Base-by-base conservation (phyloP, 23 red algal genomes). In the Pyropia yezoensis region DNA sequence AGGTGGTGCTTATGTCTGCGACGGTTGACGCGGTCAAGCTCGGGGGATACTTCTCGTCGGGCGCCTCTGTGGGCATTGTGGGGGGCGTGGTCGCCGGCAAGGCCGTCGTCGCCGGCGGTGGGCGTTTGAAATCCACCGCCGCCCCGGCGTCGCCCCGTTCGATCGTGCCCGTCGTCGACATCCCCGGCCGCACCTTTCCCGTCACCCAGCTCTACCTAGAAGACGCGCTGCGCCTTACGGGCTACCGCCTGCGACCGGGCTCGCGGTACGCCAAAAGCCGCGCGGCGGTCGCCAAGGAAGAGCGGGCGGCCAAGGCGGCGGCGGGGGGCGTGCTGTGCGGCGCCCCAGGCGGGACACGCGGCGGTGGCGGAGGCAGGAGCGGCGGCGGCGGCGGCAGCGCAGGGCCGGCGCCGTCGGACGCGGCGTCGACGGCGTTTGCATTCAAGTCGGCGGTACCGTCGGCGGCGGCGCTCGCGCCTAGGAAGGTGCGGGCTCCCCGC, bases 101-200 rank as follows among this genome's bases (percentile, higher is more conserved):
- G 19, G 7, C 24, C 55, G 24, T 16, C 55, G 55, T 16, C 18
- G 55, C 20, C 20, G 7, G 7, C 24, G 55, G 13, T 16, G 19
- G 18, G 55, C 24, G 24, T 47, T 3, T 6, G 0, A 47, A 47
- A 8, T 0, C 39, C 39, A 13, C 39, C 11, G 9, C 39, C 39
- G 39, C 39, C 11, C 30, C 30, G 3, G 39, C 9, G 39, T 47
- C 39, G 39, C 4, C 39, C 39, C 39, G 11, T 14, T 9, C 25
- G 51, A 7, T 0, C 17, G 74, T 98, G 12, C 94, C 85, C 14
- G 62, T 91, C 2, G 61, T 98, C 11, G 55, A 66, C 11, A 91
- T 98, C 27, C 63, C 77, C 27, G 94, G 94, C 53, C 63, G 94
- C 65, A 88, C 83, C 18, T 98, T 83, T 78, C 85, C 94, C 20